Evolutionary conservation across 176 grass and related monocot species (phyloP).

Genomic region (Stipa capillata): DNA sequence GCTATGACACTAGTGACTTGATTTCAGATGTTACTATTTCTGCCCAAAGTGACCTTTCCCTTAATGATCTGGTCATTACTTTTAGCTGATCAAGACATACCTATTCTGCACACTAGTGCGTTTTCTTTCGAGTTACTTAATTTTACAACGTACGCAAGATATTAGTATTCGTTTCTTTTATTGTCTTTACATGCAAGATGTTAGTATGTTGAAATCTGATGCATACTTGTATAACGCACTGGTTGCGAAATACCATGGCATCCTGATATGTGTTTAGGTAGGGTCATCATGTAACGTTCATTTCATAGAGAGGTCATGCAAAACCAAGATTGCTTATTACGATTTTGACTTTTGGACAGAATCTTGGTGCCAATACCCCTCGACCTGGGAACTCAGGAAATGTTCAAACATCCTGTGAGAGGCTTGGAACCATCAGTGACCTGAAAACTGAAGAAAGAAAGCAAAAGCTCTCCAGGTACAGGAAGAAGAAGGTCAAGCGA

Average conservation of each 20-base stretch:
- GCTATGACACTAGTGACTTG: background rate
- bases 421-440: slow-evolving; percentile 71
- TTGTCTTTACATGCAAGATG: background rate
- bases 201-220: background rate
- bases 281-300: background rate
- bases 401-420: slow-evolving; percentile 50
- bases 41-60: slow-evolving; percentile 14
- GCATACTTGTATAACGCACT: background rate
- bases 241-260: background rate
- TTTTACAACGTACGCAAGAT: background rate
- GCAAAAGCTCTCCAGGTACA: slow-evolving; percentile 93
- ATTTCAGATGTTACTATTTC: slow-evolving; percentile 17
- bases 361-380: slow-evolving; percentile 57
- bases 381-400: slow-evolving; percentile 28
- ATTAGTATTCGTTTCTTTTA: background rate
- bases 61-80: background rate
- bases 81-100: slow-evolving; percentile 10
- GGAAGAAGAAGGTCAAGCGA: slow-evolving; percentile 93
- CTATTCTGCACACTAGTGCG: background rate
- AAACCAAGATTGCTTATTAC: background rate
- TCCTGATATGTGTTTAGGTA: background rate
- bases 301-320: background rate
- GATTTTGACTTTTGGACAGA: slow-evolving; percentile 35
- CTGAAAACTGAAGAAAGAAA: slow-evolving; percentile 79
- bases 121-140: slow-evolving; percentile 5